Conservation (phyloP, 495 filamentous ascomycete species). For the Neurospora sp. region DNA sequence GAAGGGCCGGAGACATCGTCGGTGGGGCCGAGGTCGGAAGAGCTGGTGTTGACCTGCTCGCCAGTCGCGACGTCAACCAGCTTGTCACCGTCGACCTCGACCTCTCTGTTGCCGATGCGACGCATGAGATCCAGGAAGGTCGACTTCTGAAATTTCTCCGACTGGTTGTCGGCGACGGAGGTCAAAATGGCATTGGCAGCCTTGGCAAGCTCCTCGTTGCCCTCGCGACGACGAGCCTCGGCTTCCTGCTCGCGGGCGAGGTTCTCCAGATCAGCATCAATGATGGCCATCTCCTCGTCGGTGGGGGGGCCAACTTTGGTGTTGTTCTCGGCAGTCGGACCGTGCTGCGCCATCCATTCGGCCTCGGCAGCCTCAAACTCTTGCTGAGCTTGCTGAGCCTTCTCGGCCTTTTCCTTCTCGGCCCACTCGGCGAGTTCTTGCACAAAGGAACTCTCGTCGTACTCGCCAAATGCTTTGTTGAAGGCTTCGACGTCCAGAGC, state of each 20-base stretch:
- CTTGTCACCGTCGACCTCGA: conserved; percentile 28
- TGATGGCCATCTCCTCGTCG: conserved; percentile 11
- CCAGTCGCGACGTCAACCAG: conserved; percentile 26
- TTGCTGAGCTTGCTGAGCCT: conserved; percentile 1
- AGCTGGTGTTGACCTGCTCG: conserved; percentile 8
- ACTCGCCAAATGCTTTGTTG: conserved; percentile 18
- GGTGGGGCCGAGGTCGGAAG: neutral
- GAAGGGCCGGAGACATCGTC: neutral
- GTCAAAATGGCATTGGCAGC: conserved; percentile 31
- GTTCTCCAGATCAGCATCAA: conserved; percentile 7
- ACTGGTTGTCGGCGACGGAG: conserved; percentile 26
- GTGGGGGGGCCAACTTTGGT: conserved; percentile 1
- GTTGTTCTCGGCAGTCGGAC: conserved; percentile 8
- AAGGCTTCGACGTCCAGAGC: conserved; percentile 20
- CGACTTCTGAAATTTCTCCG: conserved; percentile 36
- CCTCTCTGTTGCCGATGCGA: conserved; percentile 26
- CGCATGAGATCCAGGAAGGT: conserved; percentile 34
- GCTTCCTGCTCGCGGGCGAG: conserved; percentile 13
- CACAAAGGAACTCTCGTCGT: conserved; percentile 11
- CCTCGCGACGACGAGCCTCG: neutral
- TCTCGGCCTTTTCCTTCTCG: conserved; percentile 2
- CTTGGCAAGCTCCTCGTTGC: conserved; percentile 25
- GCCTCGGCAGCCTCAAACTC: conserved; percentile 16
- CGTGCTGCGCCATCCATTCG: conserved; percentile 24
- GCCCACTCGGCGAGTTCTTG: conserved; percentile 14